Base-by-base conservation (phyloP, 2,329 filamentous ascomycete genomes). In the Balansia obtecta region DNA sequence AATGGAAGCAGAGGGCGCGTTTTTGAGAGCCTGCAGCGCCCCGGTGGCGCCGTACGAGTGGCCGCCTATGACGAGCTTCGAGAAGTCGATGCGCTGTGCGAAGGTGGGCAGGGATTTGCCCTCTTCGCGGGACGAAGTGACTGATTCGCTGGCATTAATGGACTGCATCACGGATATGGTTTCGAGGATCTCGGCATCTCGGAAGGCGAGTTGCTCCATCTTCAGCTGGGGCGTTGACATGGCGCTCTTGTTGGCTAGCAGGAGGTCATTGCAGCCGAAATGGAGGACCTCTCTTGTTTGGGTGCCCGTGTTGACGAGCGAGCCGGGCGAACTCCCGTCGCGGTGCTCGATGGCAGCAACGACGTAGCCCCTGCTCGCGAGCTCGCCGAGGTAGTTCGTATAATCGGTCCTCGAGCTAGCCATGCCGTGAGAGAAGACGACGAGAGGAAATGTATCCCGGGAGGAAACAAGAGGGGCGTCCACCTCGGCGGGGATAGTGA, bases 1-100 rank as follows among this genome's bases (percentile, higher is more conserved):
- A 56, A 52, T 68, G 51, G 45, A 54, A 68, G 8, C 68, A 4
- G 53, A 54, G 39, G 60, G 56, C 22, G 58, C 74, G 37, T 66
- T 68, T 48, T 74, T 74, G n/a, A 84, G 68, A 3, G 77, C 74
- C 52, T 81, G 79, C 18, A 85, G 67, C 0, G 78, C 80, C 2
- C 77, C 73, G 0, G 82, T 85, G 2, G 80, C 82, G 46, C 82
- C 82, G 64, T 81, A 84, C 0, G 79, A 83, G 60, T 85, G 82
- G 0, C 82, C 82, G 3, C 69, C 76, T 9, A 85, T 69, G 44
- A 78, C 71, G 56, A 82, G 71, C 37, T 74, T 70, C 32, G 72
- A 65, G 22, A 69, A 55, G 60, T 82, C 72, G 7, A 86, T 70
- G 10, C 79, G 71, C 50, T 66, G 64, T 37, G 68, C 61, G 72